A percentile compares a stretch with the other conserved stretches of the same genome.
phyloP scores from a whole-genome alignment of 1,284 basidiomycete genomes.

The Heimioporus punctisporus region DNA sequence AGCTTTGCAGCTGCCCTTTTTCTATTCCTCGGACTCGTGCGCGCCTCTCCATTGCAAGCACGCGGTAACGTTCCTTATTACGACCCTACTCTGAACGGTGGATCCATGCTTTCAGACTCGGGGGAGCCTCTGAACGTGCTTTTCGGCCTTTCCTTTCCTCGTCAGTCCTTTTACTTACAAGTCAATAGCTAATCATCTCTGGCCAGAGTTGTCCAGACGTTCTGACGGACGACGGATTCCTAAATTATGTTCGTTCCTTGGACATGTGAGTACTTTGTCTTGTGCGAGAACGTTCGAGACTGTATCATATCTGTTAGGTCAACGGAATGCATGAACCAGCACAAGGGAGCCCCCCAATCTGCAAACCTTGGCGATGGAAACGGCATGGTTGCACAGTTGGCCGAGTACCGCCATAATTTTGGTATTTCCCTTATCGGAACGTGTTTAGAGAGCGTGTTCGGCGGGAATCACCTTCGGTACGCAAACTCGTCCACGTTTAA shows the following conservation, averaged over 20 bases:
- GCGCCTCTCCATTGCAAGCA: background rate
- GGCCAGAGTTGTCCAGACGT: constrained; percentile 39
- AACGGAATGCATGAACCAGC: constrained; percentile 57
- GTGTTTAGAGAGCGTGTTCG: constrained; percentile 60
- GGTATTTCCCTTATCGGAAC: constrained; percentile 49
- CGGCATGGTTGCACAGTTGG: constrained; percentile 45
- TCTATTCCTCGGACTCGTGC: constrained; percentile 4
- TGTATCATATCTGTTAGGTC: too few species aligned
- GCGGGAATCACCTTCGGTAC: constrained; percentile 70
- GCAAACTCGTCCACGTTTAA: background rate
- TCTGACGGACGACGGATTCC: constrained; percentile 53
- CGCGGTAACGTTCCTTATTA: constrained; percentile 41
- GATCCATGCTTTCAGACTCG: constrained; percentile 54
- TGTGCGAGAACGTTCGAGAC: too few species aligned
- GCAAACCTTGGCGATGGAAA: constrained; percentile 68
- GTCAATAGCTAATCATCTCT: constrained; percentile 52
- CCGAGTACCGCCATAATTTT: constrained; percentile 63
- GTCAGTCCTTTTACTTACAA: background rate
- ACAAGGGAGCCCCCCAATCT: constrained; percentile 55
- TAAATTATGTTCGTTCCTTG: constrained; percentile 60
- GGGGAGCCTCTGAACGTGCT: constrained; percentile 65
- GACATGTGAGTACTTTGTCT: constrained; percentile 47
- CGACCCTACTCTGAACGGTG: constrained; percentile 45
- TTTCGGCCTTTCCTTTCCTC: background rate
- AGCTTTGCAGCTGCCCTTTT: background rate